Evolutionary conservation across 192 early-diverging fungal genomes (phyloP).

Genomic region (Gigaspora rosea): DNA sequence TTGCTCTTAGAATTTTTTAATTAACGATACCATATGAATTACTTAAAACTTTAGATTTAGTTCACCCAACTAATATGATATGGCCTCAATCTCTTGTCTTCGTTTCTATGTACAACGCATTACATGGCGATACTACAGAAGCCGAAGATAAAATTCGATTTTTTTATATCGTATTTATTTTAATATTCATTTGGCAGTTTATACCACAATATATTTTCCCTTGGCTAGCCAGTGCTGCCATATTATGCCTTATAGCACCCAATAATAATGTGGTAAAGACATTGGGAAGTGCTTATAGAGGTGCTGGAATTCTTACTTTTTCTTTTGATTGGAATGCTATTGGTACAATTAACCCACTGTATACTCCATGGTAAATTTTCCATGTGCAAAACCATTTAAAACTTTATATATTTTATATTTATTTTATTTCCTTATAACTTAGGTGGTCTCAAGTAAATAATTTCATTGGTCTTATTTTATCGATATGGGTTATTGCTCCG

Average conservation of each 20-base stretch:
- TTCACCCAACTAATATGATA: conserved; percentile 21
- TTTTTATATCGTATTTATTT: conserved; percentile 46
- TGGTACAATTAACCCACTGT: conserved; percentile 50
- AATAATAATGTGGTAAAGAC: conserved; percentile 35
- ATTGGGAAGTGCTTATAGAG: conserved; percentile 53
- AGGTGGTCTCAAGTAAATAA: conserved; percentile 67
- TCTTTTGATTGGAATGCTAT: conserved; percentile 77
- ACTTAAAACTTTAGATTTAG: background rate
- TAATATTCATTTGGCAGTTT: conserved; percentile 57
- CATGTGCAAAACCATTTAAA: background rate
- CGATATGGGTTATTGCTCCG: conserved; percentile 29
- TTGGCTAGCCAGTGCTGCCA: conserved; percentile 36
- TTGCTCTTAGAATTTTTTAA: no score
- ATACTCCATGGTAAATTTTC: conserved; percentile 59
- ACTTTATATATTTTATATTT: background rate
- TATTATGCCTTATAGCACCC: conserved; percentile 40
- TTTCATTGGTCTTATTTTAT: conserved; percentile 59
- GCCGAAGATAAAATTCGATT: conserved; percentile 30
- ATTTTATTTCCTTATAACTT: background rate
- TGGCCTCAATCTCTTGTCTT: conserved; percentile 80
- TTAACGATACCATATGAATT: no score
- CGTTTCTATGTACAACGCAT: conserved; percentile 50
- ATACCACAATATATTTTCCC: conserved; percentile 41
- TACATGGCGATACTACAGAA: conserved; percentile 30
- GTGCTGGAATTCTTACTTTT: conserved; percentile 71